Evolutionary conservation across 805 yeast genomes (phyloP).

Genomic region (Candida taoyuanica): DNA sequence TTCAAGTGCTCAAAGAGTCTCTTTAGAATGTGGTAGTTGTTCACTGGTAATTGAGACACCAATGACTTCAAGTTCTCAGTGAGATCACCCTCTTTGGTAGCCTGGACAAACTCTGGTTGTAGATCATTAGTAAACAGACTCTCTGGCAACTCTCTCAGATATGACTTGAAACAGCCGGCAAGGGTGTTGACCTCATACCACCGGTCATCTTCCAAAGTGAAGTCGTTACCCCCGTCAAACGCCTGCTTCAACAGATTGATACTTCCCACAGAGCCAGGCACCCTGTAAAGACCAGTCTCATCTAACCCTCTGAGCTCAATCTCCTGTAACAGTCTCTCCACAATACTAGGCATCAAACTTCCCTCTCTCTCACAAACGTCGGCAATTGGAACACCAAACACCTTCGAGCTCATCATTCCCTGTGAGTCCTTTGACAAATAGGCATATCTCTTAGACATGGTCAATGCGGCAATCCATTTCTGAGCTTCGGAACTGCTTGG

Average conservation of each 20-base stretch:
- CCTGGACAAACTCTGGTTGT: constrained; percentile 52
- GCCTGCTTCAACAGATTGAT: constrained; percentile 49
- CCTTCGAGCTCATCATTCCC: constrained; percentile 41
- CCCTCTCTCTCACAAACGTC: constrained; percentile 72
- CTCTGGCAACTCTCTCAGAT: constrained; percentile 81
- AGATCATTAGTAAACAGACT: constrained; percentile 66
- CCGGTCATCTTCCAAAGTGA: constrained; percentile 46
- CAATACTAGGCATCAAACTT: constrained; percentile 56
- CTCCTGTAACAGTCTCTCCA: constrained; percentile 61
- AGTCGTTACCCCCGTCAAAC: constrained; percentile 46
- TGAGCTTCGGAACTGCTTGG: constrained; percentile 53
- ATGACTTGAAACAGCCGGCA: constrained; percentile 83
- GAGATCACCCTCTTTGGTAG: constrained; percentile 32
- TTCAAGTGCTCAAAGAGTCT: constrained; percentile 66
- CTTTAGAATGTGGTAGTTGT: constrained; percentile 65
- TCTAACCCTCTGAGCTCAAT: constrained; percentile 85
- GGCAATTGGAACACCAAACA: constrained; percentile 84
- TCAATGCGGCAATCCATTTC: constrained; percentile 61
- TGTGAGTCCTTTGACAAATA: constrained; percentile 37
- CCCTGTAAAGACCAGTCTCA: constrained; percentile 86
- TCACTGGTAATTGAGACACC: constrained; percentile 48
- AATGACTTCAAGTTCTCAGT: constrained; percentile 29
- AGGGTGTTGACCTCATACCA: constrained; percentile 82
- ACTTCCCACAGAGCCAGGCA: constrained; percentile 58
- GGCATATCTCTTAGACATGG: constrained; percentile 36